Conservation (phyloP, 768 basidiomycete species). For the Podaxis carcinomalis region DNA sequence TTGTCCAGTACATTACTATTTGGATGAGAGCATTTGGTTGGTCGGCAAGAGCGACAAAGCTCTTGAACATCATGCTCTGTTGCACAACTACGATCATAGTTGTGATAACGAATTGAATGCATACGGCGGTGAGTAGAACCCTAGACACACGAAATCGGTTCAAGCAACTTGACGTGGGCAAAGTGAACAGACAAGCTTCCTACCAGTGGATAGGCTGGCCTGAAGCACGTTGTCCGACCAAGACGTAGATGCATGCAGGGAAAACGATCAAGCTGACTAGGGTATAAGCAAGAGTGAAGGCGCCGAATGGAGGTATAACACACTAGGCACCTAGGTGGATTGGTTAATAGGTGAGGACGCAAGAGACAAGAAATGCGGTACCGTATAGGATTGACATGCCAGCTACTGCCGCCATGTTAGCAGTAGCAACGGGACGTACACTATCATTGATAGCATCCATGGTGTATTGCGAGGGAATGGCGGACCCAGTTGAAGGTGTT, state of each 20-base stretch:
- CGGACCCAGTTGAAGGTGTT: neutral
- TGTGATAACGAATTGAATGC: neutral
- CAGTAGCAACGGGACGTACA: neutral
- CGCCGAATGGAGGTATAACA: neutral
- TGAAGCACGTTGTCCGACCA: neutral
- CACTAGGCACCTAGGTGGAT: neutral
- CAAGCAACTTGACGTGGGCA: neutral
- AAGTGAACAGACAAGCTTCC: neutral
- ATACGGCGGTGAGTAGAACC: neutral
- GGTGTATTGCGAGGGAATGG: neutral
- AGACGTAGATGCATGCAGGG: neutral
- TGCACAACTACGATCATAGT: neutral
- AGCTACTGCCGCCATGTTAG: neutral
- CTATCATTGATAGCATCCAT: neutral
- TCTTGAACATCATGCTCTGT: neutral
- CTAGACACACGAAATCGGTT: neutral
- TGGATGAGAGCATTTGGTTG: neutral
- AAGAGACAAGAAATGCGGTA: neutral
- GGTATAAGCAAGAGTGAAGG: neutral
- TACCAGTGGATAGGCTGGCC: constrained; percentile 2
- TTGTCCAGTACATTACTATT: neutral
- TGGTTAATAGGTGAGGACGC: neutral
- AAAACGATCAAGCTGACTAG: neutral
- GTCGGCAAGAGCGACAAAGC: neutral
- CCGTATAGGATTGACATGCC: constrained; percentile 1